These are phyloP conservation scores for Rhamnella rubrinervis DNA, from an alignment of 331 rosid genomes.

Conservation along the genomic window DNA sequence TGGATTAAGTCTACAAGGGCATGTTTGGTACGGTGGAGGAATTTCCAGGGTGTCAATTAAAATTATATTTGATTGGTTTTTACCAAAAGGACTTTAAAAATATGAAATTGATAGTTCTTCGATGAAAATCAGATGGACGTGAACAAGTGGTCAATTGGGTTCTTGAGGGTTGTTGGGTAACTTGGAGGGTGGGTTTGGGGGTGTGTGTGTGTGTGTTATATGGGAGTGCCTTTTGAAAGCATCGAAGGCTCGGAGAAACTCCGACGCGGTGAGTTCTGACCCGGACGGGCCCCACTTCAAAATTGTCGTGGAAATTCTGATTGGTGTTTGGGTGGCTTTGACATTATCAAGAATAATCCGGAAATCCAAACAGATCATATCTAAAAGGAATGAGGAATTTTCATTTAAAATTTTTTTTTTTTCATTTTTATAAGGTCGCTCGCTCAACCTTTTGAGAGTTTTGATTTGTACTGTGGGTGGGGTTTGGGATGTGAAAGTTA, in stretches of 20 bases:
- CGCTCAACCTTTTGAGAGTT: neutral
- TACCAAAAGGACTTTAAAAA: too few species aligned
- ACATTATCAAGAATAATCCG: constrained; percentile 21
- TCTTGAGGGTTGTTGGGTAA: too few species aligned
- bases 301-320: constrained; percentile 1
- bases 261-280: neutral
- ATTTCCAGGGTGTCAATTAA: too few species aligned
- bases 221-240: neutral
- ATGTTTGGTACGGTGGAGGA: too few species aligned
- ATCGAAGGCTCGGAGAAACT: neutral
- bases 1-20: too few species aligned
- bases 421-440: neutral
- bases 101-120: too few species aligned
- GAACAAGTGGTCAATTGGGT: too few species aligned
- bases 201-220: neutral
- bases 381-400: neutral
- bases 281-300: constrained; percentile 14
- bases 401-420: neutral
- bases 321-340: constrained; percentile 16
- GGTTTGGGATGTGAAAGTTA: neutral
- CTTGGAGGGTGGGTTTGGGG: too few species aligned
- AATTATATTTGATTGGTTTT: too few species aligned
- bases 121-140: too few species aligned
- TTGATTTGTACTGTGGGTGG: neutral
- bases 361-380: neutral